phyloP scores from a whole-genome alignment of 2,329 filamentous ascomycete genomes.

The Colletotrichum higginsianum region DNA sequence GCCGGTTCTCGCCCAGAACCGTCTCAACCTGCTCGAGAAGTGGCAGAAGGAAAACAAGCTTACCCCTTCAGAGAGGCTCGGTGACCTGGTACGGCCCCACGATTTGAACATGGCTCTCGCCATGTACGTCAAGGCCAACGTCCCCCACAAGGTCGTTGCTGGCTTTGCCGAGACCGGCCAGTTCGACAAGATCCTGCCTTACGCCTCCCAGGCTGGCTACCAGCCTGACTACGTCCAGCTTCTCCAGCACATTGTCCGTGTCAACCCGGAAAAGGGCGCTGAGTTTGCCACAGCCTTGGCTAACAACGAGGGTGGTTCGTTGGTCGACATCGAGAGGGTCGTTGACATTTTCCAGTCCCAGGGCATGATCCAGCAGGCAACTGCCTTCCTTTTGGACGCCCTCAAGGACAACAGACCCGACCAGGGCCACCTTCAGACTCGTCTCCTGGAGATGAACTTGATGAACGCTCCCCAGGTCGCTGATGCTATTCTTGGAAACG shows the following conservation, averaged over 20 bases:
- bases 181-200: constrained; percentile 96
- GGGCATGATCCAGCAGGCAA: constrained; percentile 97
- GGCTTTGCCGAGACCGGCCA: constrained; percentile 95
- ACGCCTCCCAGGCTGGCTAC: constrained; percentile 87
- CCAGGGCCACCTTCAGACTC: constrained; percentile 93
- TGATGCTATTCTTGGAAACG: constrained; percentile 96
- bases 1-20: constrained; percentile 92
- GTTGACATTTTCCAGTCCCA: constrained; percentile 99
- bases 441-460: constrained; percentile 97
- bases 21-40: constrained; percentile 97
- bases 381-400: constrained; percentile 96
- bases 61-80: constrained; percentile 94
- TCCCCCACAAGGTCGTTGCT: constrained; percentile 94
- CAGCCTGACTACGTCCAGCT: constrained; percentile 95
- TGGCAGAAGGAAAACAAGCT: constrained; percentile 98
- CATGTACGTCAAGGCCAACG: constrained; percentile 92
- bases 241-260: constrained; percentile 90
- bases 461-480: constrained; percentile 97
- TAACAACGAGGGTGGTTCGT: constrained; percentile 87
- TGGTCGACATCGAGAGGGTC: constrained; percentile 94
- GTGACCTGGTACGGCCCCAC: constrained; percentile 91
- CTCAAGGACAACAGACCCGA: constrained; percentile 96
- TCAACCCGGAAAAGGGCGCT: constrained; percentile 92
- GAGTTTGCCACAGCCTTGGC: constrained; percentile 96
- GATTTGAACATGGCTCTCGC: constrained; percentile 89